Evolutionary conservation across 192 early-diverging fungal genomes (phyloP), one percentile per base, ranked within the genome.

Genomic region (Cetraspora pellucida): DNA sequence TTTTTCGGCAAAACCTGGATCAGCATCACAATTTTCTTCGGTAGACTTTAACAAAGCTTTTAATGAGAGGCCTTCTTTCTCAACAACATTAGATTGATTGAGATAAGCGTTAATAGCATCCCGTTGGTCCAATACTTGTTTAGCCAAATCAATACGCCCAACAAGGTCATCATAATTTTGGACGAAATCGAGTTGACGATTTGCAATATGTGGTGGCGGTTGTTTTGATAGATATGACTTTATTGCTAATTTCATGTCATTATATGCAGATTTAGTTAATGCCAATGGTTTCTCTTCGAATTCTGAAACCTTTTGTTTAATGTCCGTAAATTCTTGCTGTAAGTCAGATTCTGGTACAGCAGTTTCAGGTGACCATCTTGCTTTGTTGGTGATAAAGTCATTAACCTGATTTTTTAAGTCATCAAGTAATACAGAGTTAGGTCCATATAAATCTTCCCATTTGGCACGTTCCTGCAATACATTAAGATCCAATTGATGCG

Each of bases 91-190:
- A 13, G 70, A 44, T 72, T 72, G 70, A 23, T 60, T 60, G 7
- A 74, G 10, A 7, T 37, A 74, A 14, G 31, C 10, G 46, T 60
- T 37, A 13, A 60, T 57, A 7, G 72, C 52, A 46, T 74, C 72
- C 6, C 57, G 57, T 60, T 74, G 72, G n/a, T 52, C 57, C 23
- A 74, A 57, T 17, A 74, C 72, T 45, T 74, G 54, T 45, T 74
- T 60, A 60, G 27, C 37, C 21, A 60, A 45, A 57, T 74, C 37
- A 16, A 47, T 21, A 16, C 72, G 54, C 10, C 8, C 31, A 21
- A 59, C 21, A 2, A 74, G 17, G 25, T 74, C 30, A 28, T 52
- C 57, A 21, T 47, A 61, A 21, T 46, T n/a, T 47, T 74, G 14
- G n/a, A 2, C 27, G 16, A 74, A 46, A 13, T 28, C 31, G 25